A percentile compares a stretch with the other conserved stretches of the same genome.
phyloP scores from a whole-genome alignment of 1,139 yeast genomes.

The Magnusiomyces clavatus region DNA sequence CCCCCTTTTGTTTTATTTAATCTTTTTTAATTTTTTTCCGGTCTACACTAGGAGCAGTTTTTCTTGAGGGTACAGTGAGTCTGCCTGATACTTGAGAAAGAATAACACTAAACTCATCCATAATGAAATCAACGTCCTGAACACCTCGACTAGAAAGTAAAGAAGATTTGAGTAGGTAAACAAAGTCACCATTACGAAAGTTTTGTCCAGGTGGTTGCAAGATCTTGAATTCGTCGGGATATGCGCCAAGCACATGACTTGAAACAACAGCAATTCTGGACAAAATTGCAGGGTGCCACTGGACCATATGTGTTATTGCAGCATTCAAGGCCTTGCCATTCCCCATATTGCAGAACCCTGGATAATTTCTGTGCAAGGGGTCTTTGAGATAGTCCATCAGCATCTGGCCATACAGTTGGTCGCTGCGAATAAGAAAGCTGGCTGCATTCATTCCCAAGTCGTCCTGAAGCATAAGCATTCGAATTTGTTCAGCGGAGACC shows the following conservation, averaged over 20 bases:
- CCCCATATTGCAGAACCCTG: conserved; percentile 55
- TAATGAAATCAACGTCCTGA: conserved; percentile 16
- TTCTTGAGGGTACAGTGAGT: background rate
- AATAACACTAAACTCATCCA: conserved; percentile 10
- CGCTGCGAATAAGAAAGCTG: conserved; percentile 61
- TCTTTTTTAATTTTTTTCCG: background rate
- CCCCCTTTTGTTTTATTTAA: background rate
- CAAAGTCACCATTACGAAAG: conserved; percentile 22
- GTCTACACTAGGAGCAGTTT: background rate
- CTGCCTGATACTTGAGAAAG: no score
- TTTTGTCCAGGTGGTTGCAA: conserved; percentile 18
- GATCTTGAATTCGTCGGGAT: conserved; percentile 22
- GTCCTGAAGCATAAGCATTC: conserved; percentile 59
- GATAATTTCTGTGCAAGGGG: conserved; percentile 56
- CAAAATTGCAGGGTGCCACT: conserved; percentile 84
- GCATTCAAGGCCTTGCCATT: conserved; percentile 34
- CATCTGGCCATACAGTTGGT: conserved; percentile 49
- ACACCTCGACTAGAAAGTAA: conserved; percentile 17
- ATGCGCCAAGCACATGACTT: conserved; percentile 15
- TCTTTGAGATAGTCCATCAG: conserved; percentile 66
- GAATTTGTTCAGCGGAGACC: conserved; percentile 46
- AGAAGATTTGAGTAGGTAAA: conserved; percentile 21
- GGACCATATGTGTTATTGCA: conserved; percentile 68
- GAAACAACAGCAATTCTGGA: conserved; percentile 56
- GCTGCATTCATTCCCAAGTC: conserved; percentile 54